These are phyloP conservation scores for Xylaria bambusicola DNA, from an alignment of 495 filamentous ascomycete species.

Conservation along the genomic window DNA sequence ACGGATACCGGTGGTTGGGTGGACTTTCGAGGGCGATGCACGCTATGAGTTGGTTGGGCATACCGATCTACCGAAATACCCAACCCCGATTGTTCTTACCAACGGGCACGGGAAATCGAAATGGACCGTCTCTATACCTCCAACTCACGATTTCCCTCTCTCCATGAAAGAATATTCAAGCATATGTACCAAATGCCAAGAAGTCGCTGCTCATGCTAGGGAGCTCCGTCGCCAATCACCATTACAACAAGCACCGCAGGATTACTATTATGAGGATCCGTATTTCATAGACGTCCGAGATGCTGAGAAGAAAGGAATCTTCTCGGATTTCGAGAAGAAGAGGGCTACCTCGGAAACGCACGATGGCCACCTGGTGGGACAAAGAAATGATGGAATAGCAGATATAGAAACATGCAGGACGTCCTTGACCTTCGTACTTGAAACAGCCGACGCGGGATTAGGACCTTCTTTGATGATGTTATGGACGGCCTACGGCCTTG, in stretches of 20 bases:
- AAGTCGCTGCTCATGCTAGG: slow-evolving; percentile 52
- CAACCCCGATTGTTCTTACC: slow-evolving; percentile 60
- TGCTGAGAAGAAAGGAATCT: slow-evolving; percentile 57
- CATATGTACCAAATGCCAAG: slow-evolving; percentile 60
- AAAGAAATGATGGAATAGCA: slow-evolving; percentile 35
- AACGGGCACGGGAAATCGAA: slow-evolving; percentile 57
- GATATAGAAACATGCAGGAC: slow-evolving; percentile 58
- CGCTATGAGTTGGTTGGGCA: slow-evolving; percentile 56
- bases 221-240: slow-evolving; percentile 44
- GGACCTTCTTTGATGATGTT: slow-evolving; percentile 69
- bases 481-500: slow-evolving; percentile 76
- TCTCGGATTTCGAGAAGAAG: slow-evolving; percentile 42
- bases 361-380: slow-evolving; percentile 37
- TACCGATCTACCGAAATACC: slow-evolving; percentile 52
- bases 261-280: slow-evolving; percentile 60
- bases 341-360: slow-evolving; percentile 27
- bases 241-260: slow-evolving; percentile 41
- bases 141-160: slow-evolving; percentile 59
- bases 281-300: slow-evolving; percentile 69
- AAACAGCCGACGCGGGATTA: slow-evolving; percentile 65
- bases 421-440: slow-evolving; percentile 70
- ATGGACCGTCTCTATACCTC: slow-evolving; percentile 74
- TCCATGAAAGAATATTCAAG: slow-evolving; percentile 57
- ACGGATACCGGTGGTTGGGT: slow-evolving; percentile 32
- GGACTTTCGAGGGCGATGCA: slow-evolving; percentile 33